Evolutionary conservation across 306 rosid species (phyloP).

Genomic region (Vigna unguiculata): DNA sequence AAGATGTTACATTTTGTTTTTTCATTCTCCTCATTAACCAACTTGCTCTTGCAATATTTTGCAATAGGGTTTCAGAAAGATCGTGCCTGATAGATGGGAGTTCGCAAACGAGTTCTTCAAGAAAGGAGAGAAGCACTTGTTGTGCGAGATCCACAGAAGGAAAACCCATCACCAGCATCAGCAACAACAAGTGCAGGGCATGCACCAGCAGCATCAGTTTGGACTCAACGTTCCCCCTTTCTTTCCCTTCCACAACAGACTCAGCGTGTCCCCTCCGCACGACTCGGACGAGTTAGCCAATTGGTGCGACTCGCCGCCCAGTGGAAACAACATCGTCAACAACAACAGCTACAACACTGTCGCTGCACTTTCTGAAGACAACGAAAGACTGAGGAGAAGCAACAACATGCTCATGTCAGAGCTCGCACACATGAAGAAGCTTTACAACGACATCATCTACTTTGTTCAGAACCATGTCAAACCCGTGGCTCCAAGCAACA

Average conservation of each 20-base stretch:
- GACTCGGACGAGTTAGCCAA: conserved; percentile 77
- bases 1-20: not conserved
- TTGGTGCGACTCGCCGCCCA: conserved; percentile 87
- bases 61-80: conserved; percentile 92
- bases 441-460: conserved; percentile 84
- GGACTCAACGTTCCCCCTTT: conserved; percentile 51
- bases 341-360: conserved; percentile 40
- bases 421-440: conserved; percentile 82
- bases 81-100: conserved; percentile 99
- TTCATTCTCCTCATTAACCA: not conserved
- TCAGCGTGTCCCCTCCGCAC: conserved; percentile 76
- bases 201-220: conserved; percentile 53
- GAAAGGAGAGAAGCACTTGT: conserved; percentile 87
- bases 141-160: conserved; percentile 93
- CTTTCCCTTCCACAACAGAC: conserved; percentile 64
- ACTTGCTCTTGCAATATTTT: not conserved
- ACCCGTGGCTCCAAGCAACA: conserved; percentile 76
- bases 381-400: conserved; percentile 82
- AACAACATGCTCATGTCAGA: conserved; percentile 80
- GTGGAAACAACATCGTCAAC: conserved; percentile 27
- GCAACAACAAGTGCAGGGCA: conserved; percentile 39
- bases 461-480: conserved; percentile 90
- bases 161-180: conserved; percentile 87
- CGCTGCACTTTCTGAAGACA: conserved; percentile 83
- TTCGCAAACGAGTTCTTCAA: conserved; percentile 93